Base-by-base conservation (phyloP, 2,329 filamentous ascomycete species). In the Phialophora macrospora region DNA sequence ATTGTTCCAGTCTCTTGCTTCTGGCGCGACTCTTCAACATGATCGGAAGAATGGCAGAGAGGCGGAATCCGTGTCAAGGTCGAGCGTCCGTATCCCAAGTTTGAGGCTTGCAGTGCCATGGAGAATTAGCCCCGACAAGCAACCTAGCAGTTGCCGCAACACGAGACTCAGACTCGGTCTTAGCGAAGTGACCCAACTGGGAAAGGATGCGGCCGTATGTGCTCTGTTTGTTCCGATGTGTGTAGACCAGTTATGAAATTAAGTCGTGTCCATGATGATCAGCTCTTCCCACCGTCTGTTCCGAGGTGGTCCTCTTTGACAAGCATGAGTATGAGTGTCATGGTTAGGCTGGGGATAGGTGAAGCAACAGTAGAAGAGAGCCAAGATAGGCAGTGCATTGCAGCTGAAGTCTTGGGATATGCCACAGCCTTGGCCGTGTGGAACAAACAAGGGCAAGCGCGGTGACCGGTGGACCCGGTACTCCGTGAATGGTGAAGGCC, bases 381-480 rank as follows among this genome's bases (percentile, higher is more conserved):
- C 48, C 48, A 51, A 51, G 48, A 8, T 5, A 51, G 48, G 48
- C 48, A 51, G 48, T 51, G 48, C n/a, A 51, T 4, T 24, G 48
- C 48, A 51, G 48, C 48, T 51, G 48, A 51, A 28, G 24, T 5
- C 38, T 44, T 26, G 20, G 44, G 20, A 22, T 48, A 17, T 20
- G 44, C 17, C 44, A 48, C 17, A 22, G 20, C 20, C 32, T 34
- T 34, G 32, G 32, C 32, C 32, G 11, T 34, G 32, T 34, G 32
- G 32, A 34, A 34, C 8, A 34, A 48, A 22, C 9, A 11, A 48
- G 44, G 44, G 44, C 9, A 48, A 48, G 17, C 44, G 44, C 20
- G 44, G 44, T 34, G 9, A 30, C 30, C 2, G 11, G 32, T 34
- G 32, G 32, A 11, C 32, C 9, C 32, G 32, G 32, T 34, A 11